These are phyloP conservation scores for Bocquillonia castaneifolia DNA, from an alignment of 441 rosid genomes.

Conservation along the genomic window DNA sequence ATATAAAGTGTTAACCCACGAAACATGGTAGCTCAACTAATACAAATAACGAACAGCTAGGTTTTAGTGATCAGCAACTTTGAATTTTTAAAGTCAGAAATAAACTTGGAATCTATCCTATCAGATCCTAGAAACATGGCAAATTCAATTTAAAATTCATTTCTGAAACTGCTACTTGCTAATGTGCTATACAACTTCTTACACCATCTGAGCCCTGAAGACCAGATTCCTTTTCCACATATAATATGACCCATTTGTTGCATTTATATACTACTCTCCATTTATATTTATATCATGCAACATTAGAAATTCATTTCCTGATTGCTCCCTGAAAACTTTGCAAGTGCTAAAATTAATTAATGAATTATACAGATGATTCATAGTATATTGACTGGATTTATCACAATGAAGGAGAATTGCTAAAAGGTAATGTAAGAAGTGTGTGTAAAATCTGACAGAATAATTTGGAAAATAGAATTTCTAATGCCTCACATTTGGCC, in stretches of 20 bases:
- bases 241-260: not conserved
- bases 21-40: conserved; percentile 5
- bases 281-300: too few relatives aligned
- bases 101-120: not conserved
- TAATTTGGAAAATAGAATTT: too few relatives aligned
- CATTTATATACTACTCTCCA: not conserved
- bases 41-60: conserved; percentile 5
- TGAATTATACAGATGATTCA: too few relatives aligned
- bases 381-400: too few relatives aligned
- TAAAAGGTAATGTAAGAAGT: too few relatives aligned
- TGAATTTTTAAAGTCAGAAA: not conserved
- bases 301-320: too few relatives aligned
- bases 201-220: too few relatives aligned
- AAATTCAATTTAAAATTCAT: not conserved
- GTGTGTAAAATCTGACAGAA: too few relatives aligned
- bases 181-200: not conserved
- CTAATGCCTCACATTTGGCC: too few relatives aligned
- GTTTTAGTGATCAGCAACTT: not conserved
- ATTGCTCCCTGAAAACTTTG: too few relatives aligned
- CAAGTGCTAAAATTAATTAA: too few relatives aligned
- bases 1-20: conserved; percentile 4
- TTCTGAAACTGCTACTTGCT: not conserved
- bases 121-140: conserved; percentile 10
- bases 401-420: too few relatives aligned
- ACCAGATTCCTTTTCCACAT: not conserved